Percentiles rank a stretch among this genome's conserved stretches.
phyloP scores from a whole-genome alignment of 176 grass and related monocot species.

The Guadua angustifolia region DNA sequence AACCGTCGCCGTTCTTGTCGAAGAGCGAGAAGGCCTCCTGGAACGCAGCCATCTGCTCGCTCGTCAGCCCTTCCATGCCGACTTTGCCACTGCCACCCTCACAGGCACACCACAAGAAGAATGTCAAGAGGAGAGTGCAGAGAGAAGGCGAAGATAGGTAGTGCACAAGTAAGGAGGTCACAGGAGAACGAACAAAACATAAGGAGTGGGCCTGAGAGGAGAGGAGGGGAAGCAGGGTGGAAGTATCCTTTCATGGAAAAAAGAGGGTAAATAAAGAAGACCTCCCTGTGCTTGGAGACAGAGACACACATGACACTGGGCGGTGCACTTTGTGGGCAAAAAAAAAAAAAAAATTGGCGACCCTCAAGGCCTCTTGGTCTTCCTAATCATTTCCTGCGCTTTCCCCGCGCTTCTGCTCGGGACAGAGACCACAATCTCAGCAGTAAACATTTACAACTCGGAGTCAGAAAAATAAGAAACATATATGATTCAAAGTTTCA shows the following conservation, averaged over 20 bases:
- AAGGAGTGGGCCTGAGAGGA: not conserved
- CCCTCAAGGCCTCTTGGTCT: constrained; percentile 37
- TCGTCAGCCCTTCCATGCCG: constrained; percentile 63
- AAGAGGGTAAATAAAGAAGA: constrained; percentile 30
- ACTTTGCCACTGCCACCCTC: not conserved
- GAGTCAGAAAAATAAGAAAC: not conserved
- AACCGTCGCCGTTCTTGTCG: constrained; percentile 82
- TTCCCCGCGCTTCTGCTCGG: constrained; percentile 38
- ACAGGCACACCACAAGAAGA: constrained; percentile 8
- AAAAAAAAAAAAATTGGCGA: constrained; percentile 14
- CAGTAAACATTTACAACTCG: not conserved
- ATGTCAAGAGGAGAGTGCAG: not conserved
- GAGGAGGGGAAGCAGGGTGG: constrained; percentile 30
- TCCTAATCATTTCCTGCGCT: constrained; percentile 51
- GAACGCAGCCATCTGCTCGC: constrained; percentile 68
- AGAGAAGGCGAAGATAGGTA: not conserved
- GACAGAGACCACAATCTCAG: not conserved
- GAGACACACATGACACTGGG: not conserved
- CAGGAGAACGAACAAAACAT: constrained; percentile 12
- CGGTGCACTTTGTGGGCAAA: constrained; percentile 44
- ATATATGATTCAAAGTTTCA: not conserved
- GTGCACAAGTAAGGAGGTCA: not conserved
- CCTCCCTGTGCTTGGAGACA: not conserved
- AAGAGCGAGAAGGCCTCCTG: constrained; percentile 79
- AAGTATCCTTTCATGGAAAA: constrained; percentile 38